Evolutionary conservation across 2,329 filamentous ascomycete species (phyloP).

Genomic region (Cucurbitaria berberidis): DNA sequence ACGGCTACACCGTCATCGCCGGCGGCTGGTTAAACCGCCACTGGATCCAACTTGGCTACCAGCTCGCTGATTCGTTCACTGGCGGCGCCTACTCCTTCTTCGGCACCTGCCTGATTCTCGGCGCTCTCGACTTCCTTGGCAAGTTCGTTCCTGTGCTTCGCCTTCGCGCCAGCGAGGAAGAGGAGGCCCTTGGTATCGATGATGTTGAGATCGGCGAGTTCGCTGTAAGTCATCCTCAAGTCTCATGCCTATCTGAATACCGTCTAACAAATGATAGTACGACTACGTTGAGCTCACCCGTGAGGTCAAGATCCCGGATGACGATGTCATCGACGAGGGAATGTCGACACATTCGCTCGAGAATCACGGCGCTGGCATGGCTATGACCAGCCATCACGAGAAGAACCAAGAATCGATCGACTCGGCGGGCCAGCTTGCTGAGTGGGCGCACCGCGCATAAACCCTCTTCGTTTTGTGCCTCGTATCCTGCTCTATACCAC

Average conservation of each 20-base stretch:
- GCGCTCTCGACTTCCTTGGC: constrained; percentile 66
- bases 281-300: constrained; percentile 87
- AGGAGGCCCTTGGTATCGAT: constrained; percentile 84
- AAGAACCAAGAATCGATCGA: constrained; percentile 48
- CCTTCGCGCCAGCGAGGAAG: constrained; percentile 76
- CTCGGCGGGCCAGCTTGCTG: constrained; percentile 43
- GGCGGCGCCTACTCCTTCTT: constrained; percentile 80
- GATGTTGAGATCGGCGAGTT: constrained; percentile 93
- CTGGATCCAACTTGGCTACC: constrained; percentile 83
- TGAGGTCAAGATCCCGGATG: constrained; percentile 53
- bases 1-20: constrained; percentile 69
- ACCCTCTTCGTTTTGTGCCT: neutral
- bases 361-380: constrained; percentile 36
- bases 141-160: constrained; percentile 78
- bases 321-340: constrained; percentile 51
- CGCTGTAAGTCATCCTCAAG: constrained; percentile 61
- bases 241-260: neutral
- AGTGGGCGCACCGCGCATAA: constrained; percentile 45
- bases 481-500: constrained; percentile 12
- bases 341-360: constrained; percentile 44
- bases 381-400: constrained; percentile 38
- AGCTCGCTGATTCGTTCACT: constrained; percentile 79
- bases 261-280: constrained; percentile 58
- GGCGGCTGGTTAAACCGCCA: constrained; percentile 85
- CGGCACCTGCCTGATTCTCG: constrained; percentile 76